These are phyloP conservation scores for Pseudocohnilembus persalinus DNA, from an alignment of 169 alveolate genomes.

Conservation along the genomic window DNA sequence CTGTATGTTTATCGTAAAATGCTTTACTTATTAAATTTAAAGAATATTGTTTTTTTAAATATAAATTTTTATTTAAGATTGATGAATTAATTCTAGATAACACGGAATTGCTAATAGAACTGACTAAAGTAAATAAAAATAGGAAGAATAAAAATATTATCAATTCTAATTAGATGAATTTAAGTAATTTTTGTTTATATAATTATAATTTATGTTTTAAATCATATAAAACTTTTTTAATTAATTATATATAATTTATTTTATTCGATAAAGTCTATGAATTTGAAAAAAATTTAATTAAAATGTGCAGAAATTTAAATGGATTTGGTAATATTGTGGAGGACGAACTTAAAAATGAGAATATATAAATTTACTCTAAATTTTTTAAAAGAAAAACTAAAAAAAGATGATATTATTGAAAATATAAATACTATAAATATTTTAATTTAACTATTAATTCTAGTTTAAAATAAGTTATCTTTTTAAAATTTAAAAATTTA, in stretches of 20 bases:
- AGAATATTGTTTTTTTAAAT: no score
- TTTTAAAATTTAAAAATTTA: no score
- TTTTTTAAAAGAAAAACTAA: not conserved
- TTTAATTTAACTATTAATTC: no score
- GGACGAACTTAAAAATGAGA: not conserved
- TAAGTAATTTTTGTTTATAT: not conserved
- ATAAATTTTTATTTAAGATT: not conserved
- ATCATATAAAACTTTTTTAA: not conserved
- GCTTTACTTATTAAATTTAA: no score
- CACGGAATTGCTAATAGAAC: not conserved
- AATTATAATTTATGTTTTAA: not conserved
- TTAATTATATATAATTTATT: no score
- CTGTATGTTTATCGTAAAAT: no score
- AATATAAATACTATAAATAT: no score
- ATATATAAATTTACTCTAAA: no score
- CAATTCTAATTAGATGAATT: not conserved
- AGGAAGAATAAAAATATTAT: not conserved
- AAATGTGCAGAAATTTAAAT: not conserved
- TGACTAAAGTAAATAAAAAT: not conserved
- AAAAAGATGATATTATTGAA: not conserved
- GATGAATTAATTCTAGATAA: not conserved
- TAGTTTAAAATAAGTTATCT: no score
- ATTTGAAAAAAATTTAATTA: not conserved
- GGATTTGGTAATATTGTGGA: not conserved
- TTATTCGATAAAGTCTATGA: no score